Evolutionary conservation across 1,284 basidiomycete genomes (phyloP), one percentile per base, ranked within the genome.

Genomic region (Cryptococcus sp.): DNA sequence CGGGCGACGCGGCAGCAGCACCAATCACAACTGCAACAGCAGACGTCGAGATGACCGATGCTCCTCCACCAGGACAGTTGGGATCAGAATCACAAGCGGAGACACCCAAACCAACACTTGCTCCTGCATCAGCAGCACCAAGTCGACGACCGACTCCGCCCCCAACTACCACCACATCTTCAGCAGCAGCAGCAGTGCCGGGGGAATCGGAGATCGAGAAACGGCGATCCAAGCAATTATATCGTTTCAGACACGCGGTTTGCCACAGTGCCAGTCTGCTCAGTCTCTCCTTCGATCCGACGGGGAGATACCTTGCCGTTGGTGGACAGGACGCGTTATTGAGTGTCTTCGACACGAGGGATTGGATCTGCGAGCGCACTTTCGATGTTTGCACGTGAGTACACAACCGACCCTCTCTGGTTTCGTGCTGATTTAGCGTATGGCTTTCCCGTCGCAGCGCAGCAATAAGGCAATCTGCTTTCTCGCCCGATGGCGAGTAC

Each of bases 31-130:
- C n/a, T 13, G 15, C 25, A 15, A 79, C 78, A 10, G 85, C 86
- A 49, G 88, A 90, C 69, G 83, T 87, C 5, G 80, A 83, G 54
- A 67, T 69, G 22, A 79, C 84, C 7, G 74, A 79, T 58, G 11
- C 42, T 23, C 2, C 47, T 15, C 41, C 27, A 6, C 17, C 52
- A 19, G 7, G 41, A 3, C 42, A 39, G 15, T 13, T 22, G n/a
- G 42, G 48, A 22, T 30, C 11, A 16, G 39, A 35, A 30, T 3
- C 55, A 40, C 23, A n/a, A 23, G 35, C 17, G 25, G 50, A 54
- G 40, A 17, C 45, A 30, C 48, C 19, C 35, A 40, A 51, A 11
- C 50, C 48, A 13, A 54, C 51, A 5, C 52, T 52, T 50, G 42
- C 53, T 42, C n/a, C 45, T 23, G 48, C 57, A 22, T 52, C 63